Evolutionary conservation across 2,329 filamentous ascomycete species (phyloP).

Genomic region (Penicillium paneum): DNA sequence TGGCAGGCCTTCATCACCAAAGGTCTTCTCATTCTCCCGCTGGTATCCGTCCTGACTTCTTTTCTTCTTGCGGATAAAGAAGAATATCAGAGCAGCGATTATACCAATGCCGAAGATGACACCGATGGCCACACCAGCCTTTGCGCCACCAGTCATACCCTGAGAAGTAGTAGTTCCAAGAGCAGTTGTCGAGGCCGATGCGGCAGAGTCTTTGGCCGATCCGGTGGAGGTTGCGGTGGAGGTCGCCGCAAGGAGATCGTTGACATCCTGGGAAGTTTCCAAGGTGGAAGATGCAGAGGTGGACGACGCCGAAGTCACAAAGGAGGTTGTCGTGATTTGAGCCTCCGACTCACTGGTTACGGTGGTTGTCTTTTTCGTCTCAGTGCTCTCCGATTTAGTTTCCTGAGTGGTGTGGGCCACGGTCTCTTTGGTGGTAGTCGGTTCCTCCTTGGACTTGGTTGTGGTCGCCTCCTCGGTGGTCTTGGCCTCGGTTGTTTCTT

Average conservation of each 20-base stretch:
- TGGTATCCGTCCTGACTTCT: slow-evolving; percentile 49
- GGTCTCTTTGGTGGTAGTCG: slow-evolving; percentile 15
- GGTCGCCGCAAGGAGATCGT: slow-evolving; percentile 13
- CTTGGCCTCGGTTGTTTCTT: slow-evolving; percentile 16
- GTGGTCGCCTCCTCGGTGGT: slow-evolving; percentile 9
- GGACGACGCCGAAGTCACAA: slow-evolving; percentile 22
- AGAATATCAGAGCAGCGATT: slow-evolving; percentile 65
- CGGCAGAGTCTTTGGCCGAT: slow-evolving; percentile 21
- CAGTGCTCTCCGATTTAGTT: slow-evolving; percentile 15
- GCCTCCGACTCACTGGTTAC: background rate
- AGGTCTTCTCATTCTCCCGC: slow-evolving; percentile 63
- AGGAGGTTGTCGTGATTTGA: slow-evolving; percentile 7
- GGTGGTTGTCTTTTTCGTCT: slow-evolving; percentile 1
- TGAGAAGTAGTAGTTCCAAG: slow-evolving; percentile 22
- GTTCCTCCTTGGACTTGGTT: slow-evolving; percentile 5
- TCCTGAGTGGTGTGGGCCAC: slow-evolving; percentile 13
- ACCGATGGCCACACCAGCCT: slow-evolving; percentile 82
- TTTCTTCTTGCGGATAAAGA: slow-evolving; percentile 72
- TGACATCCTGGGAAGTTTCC: slow-evolving; percentile 9
- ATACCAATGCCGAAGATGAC: slow-evolving; percentile 67
- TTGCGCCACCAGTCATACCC: slow-evolving; percentile 50
- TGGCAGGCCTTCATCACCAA: slow-evolving; percentile 29
- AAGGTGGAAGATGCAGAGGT: slow-evolving; percentile 14
- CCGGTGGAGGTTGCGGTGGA: slow-evolving; percentile 19
- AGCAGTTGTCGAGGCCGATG: slow-evolving; percentile 27